Conservation (phyloP, 164 flowering plant genomes). For the Piper betle region DNA sequence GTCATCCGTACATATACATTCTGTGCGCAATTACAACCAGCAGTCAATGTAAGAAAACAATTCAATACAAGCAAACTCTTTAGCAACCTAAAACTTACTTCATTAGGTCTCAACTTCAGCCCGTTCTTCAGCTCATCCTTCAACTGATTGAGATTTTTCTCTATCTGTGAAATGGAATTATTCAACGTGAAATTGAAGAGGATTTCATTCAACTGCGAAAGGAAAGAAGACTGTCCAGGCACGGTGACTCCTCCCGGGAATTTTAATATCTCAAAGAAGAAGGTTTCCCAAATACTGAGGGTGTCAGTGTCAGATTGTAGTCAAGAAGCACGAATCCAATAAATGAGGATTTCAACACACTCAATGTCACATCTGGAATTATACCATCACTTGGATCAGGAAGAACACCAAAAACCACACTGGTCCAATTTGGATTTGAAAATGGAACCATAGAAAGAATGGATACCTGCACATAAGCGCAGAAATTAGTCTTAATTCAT, state of each 20-base stretch:
- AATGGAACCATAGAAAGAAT: constrained; percentile 47
- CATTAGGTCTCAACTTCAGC: constrained; percentile 39
- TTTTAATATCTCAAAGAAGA: constrained; percentile 52
- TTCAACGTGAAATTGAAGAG: constrained; percentile 63
- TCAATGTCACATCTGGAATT: constrained; percentile 35
- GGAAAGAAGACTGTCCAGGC: constrained; percentile 30
- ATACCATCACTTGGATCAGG: constrained; percentile 39
- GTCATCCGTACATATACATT: constrained; percentile 41
- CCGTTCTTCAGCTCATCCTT: constrained; percentile 50
- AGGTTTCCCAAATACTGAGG: constrained; percentile 47
- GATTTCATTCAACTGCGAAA: constrained; percentile 33
- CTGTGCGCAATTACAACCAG: constrained; percentile 22
- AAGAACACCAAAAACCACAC: constrained; percentile 65
- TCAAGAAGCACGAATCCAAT: constrained; percentile 40
- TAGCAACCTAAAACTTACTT: constrained; percentile 26
- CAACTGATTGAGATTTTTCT: constrained; percentile 30
- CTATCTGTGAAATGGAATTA: constrained; percentile 46
- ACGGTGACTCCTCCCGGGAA: constrained; percentile 66
- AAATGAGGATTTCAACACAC: constrained; percentile 49
- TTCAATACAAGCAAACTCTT: neutral
- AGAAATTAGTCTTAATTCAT: neutral
- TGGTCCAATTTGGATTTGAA: constrained; percentile 33
- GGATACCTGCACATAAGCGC: constrained; percentile 35
- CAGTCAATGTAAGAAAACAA: neutral
- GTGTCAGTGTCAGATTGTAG: constrained; percentile 46